Evolutionary conservation across 2,329 filamentous ascomycete species (phyloP).

Genomic region (Aplosporella prunicola): DNA sequence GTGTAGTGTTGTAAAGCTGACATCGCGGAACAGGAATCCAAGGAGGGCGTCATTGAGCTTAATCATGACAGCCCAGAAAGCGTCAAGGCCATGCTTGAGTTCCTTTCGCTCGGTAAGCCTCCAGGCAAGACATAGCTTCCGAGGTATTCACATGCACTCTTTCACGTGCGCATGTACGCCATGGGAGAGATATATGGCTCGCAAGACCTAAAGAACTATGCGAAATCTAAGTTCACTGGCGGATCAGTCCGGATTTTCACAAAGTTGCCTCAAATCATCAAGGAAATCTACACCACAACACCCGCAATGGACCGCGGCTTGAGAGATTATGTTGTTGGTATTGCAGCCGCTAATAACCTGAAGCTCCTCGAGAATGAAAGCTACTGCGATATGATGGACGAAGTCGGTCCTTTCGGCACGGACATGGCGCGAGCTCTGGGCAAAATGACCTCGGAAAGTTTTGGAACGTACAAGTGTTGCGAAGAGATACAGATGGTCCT

Average conservation of each 20-base stretch:
- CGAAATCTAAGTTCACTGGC: constrained; percentile 2
- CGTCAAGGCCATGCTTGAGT: constrained; percentile 7
- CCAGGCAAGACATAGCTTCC: too few species aligned
- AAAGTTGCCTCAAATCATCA: constrained; percentile 26
- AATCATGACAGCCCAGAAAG: constrained; percentile 2
- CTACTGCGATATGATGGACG: constrained; percentile 9
- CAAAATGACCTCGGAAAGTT: too few species aligned
- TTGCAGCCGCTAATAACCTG: constrained; percentile 1
- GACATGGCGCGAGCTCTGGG: constrained; percentile 3
- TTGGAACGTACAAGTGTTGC: too few species aligned
- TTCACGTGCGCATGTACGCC: constrained; percentile 10
- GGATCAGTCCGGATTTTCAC: constrained; percentile 2
- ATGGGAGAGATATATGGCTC: constrained; percentile 8
- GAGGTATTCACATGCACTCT: too few species aligned
- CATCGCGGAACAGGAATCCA: constrained; percentile 10
- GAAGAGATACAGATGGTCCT: too few species aligned
- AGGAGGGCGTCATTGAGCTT: constrained; percentile 6
- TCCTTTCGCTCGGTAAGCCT: too few species aligned
- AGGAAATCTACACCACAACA: constrained; percentile 31
- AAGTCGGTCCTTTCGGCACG: constrained; percentile 7
- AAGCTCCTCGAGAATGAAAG: constrained; percentile 5
- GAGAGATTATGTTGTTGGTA: constrained; percentile 26
- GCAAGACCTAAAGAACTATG: constrained; percentile 1
- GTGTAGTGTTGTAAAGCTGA: too few species aligned
- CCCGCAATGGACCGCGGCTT: constrained; percentile 31